A percentile compares a stretch with the other conserved stretches of the same genome.
Evolutionary conservation across 2,329 filamentous ascomycete genomes (phyloP).

Genomic region (Colletotrichum sp.): DNA sequence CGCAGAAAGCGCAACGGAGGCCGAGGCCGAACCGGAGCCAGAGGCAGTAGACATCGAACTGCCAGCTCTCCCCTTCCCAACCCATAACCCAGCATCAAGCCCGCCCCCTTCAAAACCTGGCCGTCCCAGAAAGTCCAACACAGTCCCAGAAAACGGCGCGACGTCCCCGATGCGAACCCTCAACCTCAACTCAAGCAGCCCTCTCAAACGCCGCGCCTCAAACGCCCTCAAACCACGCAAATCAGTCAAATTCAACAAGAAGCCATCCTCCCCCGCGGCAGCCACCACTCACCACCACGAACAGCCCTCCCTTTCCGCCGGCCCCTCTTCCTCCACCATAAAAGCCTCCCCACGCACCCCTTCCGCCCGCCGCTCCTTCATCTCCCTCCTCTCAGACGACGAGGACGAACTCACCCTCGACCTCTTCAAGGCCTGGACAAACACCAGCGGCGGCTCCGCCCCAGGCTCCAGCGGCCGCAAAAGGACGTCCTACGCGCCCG

Average conservation of each 20-base stretch:
- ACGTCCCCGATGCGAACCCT: background rate
- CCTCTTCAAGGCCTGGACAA: conserved; percentile 26
- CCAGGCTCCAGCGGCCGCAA: background rate
- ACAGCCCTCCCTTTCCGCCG: background rate
- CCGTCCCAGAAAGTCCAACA: background rate
- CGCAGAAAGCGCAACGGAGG: background rate
- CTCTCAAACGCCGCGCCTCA: background rate
- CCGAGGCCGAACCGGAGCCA: background rate
- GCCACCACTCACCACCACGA: background rate
- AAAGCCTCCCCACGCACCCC: conserved; percentile 3
- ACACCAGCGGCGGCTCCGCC: background rate
- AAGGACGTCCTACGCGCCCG: background rate
- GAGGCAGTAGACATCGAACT: background rate
- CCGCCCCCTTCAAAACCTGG: background rate
- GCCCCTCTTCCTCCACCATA: background rate
- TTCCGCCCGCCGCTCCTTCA: conserved; percentile 40
- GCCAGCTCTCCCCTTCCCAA: background rate
- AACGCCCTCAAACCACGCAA: background rate
- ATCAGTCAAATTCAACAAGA: background rate
- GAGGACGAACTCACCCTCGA: conserved; percentile 43
- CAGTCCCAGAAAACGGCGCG: background rate
- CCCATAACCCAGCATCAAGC: background rate
- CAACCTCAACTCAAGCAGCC: background rate
- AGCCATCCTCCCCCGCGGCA: background rate
- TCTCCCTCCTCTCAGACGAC: conserved; percentile 47